Evolutionary conservation across 768 basidiomycete species (phyloP), one percentile per base, ranked within the genome.

Genomic region (Agrocybe praecox): DNA sequence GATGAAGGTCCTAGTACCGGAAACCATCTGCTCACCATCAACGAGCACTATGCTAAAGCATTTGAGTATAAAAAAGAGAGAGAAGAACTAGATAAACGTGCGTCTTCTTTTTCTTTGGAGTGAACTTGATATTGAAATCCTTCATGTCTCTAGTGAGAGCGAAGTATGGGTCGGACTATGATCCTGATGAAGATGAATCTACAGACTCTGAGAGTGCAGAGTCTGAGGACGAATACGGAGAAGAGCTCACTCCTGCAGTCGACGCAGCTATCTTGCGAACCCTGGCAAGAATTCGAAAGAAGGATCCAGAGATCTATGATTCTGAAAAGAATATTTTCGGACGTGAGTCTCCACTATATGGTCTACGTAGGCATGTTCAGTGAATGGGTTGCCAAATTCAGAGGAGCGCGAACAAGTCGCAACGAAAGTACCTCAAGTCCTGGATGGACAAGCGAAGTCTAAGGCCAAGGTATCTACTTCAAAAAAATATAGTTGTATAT

Each of bases 231-330:
- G 92, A 95, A 66, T 91, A 96, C 55, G 97, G 95, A 14, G 93
- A 94, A 63, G 92, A 98, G 69, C 83, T 98, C 49, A 98, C 96
- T 0, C 94, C 95, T 4, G 88, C 88, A 0, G 85, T 98, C 49
- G 96, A 98, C 65, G 97, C 87, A 44, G 97, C 97, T 18, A 97
- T 98, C 64, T 80, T 98, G 40, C 80, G 94, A 47, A 98, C 94
- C 1, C 78, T 99, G 9, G 92, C 89, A 0, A 82, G 88, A 63
- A 97, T 98, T 53, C 84, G 85, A 68, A 80, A 81, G 52, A 89
- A 83, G 62, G 93, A 96, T 67, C 94, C 95, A 0, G 81, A 76
- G 0, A 96, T 99, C 26, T 98, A 99, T 65, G 80, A 92, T 57
- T 68, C 74, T 0, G 80, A 76, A 14, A 86, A 84, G 58, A 75